Evolutionary conservation across 768 basidiomycete genomes (phyloP), one percentile per base, ranked within the genome.

Genomic region (Naganishia onofrii): DNA sequence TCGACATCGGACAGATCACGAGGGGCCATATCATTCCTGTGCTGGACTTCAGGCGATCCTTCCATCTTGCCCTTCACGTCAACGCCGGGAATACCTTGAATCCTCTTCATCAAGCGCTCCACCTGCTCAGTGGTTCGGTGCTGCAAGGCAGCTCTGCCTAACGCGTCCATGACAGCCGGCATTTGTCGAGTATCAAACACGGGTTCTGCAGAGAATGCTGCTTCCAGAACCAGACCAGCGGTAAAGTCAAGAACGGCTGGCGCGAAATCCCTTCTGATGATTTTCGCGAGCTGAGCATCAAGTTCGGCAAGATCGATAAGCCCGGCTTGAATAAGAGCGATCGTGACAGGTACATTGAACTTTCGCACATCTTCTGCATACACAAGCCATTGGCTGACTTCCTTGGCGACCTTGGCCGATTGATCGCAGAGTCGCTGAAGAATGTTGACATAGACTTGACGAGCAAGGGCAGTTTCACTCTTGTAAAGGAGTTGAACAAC

Each of bases 331-430:
- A 98, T 83, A 44, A 99, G 85, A 1, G 92, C 90, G 32, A 92
- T 88, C 0, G 93, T 96, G 73, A 96, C 95, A 13, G 93, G 87
- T 13, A 98, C 88, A 77, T 97, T 97, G 82, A 91, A 90, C 82
- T 99, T 99, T 75, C 96, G 92, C 26, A 94, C 91, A 78, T 99
- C 96, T 78, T 98, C 94, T 3, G 96, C 91, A 78, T 93, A 96
- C 54, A 97, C 83, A 57, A 99, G 84, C 96, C 96, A 99, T 1
- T 90, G 91, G 60, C 93, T 90, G 7, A 95, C 96, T 82, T 99
- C 96, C 80, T 93, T 93, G 21, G 90, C 91, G 54, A 97, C 95
- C 73, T 95, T 92, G 74, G 91, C 88, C 72, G 93, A 94, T 19
- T 88, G 84, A 71, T 88, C 88, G 79, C 96, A 98, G 51, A 99